Conservation (phyloP, 148 eudicot genomes). For the Silene uniflora region DNA sequence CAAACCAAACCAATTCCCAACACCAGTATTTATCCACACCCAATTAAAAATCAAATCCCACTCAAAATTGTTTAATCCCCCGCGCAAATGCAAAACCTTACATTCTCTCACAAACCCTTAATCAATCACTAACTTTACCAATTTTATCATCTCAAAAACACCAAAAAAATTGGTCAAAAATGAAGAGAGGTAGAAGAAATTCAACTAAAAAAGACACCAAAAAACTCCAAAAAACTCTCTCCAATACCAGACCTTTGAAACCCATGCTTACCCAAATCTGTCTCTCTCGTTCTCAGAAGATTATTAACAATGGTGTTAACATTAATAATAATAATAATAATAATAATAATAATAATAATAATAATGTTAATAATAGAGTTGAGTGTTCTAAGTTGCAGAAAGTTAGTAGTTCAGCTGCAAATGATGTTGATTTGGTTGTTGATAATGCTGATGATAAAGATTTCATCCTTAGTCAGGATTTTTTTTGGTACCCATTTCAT, state of each 20-base stretch:
- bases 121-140: not conserved
- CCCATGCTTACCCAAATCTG: conserved; percentile 40
- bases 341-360: not conserved
- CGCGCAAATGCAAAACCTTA: not conserved
- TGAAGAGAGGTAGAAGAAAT: conserved; percentile 38
- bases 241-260: conserved; percentile 38
- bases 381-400: conserved; percentile 30
- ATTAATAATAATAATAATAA: not conserved
- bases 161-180: conserved; percentile 2
- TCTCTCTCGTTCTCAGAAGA: conserved; percentile 22
- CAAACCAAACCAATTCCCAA: not conserved
- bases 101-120: not conserved
- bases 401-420: conserved; percentile 31
- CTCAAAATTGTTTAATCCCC: not conserved
- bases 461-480: conserved; percentile 85
- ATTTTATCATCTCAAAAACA: not conserved
- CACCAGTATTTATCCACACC: not conserved
- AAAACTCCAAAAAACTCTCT: conserved; percentile 26
- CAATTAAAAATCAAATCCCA: not conserved
- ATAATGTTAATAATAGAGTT: not conserved
- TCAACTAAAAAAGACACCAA: conserved; percentile 19
- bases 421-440: conserved; percentile 15
- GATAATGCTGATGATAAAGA: conserved; percentile 44
- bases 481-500: conserved; percentile 57
- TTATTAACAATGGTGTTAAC: not conserved